These are phyloP conservation scores for Trichocladium uniseriatum DNA, from an alignment of 495 filamentous ascomycete genomes.

Conservation along the genomic window DNA sequence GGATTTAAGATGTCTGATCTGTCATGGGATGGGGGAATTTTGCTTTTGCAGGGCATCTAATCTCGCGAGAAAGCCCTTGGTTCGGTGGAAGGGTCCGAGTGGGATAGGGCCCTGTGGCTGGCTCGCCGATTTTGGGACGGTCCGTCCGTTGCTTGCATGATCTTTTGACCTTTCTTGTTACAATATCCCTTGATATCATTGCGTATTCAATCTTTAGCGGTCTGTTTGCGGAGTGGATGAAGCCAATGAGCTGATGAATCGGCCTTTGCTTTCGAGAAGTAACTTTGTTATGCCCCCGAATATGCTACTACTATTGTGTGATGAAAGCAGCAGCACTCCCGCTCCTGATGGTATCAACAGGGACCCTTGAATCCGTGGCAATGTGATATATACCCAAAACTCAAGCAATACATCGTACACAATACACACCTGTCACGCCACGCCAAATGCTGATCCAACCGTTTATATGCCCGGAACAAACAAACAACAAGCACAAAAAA, in stretches of 20 bases:
- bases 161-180: background rate
- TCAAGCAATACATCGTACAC: too few relatives aligned
- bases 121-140: background rate
- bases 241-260: too few relatives aligned
- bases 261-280: too few relatives aligned
- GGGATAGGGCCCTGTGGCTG: background rate
- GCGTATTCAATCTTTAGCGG: background rate
- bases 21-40: background rate
- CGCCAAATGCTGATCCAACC: background rate
- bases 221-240: too few relatives aligned
- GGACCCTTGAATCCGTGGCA: too few relatives aligned
- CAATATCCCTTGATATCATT: background rate
- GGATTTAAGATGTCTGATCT: conserved; percentile 18
- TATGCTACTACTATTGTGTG: too few relatives aligned
- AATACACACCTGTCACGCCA: background rate
- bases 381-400: background rate
- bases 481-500: background rate
- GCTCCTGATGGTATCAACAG: too few relatives aligned
- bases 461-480: background rate
- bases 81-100: too few relatives aligned
- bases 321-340: too few relatives aligned
- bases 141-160: background rate
- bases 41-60: background rate
- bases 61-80: too few relatives aligned
- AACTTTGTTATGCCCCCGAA: too few relatives aligned